A percentile compares a stretch with the other conserved stretches of the same genome.
Conservation (phyloP, 176 grass and related monocot species). For the Rhipidocladum racemiflorum region DNA sequence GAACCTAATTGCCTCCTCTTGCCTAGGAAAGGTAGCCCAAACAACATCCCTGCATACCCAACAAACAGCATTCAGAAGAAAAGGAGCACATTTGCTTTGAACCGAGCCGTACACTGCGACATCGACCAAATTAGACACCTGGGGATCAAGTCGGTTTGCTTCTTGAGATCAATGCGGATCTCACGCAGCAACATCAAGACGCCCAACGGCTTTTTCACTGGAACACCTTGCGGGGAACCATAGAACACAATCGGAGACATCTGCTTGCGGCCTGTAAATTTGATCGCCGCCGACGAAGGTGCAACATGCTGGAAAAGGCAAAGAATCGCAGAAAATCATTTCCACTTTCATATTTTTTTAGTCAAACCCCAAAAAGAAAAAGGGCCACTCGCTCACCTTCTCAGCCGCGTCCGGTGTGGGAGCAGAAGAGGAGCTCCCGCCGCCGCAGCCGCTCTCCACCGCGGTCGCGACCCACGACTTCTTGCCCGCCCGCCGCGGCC, state of each 20-base stretch:
- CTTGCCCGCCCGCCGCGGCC: constrained; percentile 28
- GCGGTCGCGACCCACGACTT: constrained; percentile 19
- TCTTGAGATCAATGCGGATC: constrained; percentile 78
- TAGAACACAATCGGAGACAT: constrained; percentile 83
- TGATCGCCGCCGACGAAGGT: constrained; percentile 45
- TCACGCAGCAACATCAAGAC: constrained; percentile 65
- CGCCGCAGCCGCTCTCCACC: not conserved
- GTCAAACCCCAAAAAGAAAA: not conserved
- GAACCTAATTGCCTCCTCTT: constrained; percentile 91
- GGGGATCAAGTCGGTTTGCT: constrained; percentile 57
- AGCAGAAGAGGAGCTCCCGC: not conserved
- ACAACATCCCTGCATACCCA: constrained; percentile 49
- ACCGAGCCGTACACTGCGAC: not conserved
- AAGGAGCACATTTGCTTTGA: not conserved
- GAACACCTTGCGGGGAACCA: constrained; percentile 77
- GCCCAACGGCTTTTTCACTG: constrained; percentile 63
- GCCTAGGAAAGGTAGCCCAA: constrained; percentile 94
- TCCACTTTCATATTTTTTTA: not conserved
- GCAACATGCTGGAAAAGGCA: constrained; percentile 28
- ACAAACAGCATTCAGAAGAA: constrained; percentile 21
- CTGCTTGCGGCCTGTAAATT: constrained; percentile 56
- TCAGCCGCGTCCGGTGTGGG: not conserved
- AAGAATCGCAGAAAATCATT: not conserved
- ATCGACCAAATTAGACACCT: constrained; percentile 42
- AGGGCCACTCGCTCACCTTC: constrained; percentile 4